Evolutionary conservation across 306 rosid genomes (phyloP), one percentile per base, ranked within the genome.

Genomic region (Astragalus glycyphyllos): DNA sequence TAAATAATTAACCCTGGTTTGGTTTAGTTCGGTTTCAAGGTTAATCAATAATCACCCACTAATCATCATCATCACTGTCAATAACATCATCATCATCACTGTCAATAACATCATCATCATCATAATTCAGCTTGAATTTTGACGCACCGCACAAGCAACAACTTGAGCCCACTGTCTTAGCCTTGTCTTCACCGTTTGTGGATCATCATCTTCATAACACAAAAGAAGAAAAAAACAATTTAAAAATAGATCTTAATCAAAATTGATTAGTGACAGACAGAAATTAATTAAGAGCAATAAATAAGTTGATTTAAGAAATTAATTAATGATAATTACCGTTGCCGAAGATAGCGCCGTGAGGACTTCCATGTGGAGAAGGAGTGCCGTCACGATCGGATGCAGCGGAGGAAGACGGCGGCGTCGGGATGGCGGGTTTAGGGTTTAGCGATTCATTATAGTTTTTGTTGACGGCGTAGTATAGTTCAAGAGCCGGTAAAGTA

Each of bases 141-240:
- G 97, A 66, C 91, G 81, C 81, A 94, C 97, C 47, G 99, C 65
- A 82, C 99, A 94, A 71, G 92, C 97, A 71, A 94, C 97, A 47
- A 94, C 96, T 86, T 94, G 96, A 1, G 99, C 99, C 99, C 99
- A 94, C 74, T 89, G 96, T 82, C 72, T 87, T 74, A 94, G 71
- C 86, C 92, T 85, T 15, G 88, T 75, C 87, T 94, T 94, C 83
- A 91, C 86, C 81, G 77, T 83, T 79, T 91, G 88, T 1, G 96
- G 89, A 77, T 87, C 84, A 74, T 94, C 97, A 3, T 85, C 99
- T 94, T 74, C 78, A 79, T 46, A 42, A 29, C 55, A 41, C 3
- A 38, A 5, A 64, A 20, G 23, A 5, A 3, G 5, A 32, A 8
- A 16, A 1, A 9, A 12, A 26, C 3, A 29, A 11, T 35, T 3